Evolutionary conservation across 257 asterid species (phyloP).

Genomic region (Scutellaria baicalensis): DNA sequence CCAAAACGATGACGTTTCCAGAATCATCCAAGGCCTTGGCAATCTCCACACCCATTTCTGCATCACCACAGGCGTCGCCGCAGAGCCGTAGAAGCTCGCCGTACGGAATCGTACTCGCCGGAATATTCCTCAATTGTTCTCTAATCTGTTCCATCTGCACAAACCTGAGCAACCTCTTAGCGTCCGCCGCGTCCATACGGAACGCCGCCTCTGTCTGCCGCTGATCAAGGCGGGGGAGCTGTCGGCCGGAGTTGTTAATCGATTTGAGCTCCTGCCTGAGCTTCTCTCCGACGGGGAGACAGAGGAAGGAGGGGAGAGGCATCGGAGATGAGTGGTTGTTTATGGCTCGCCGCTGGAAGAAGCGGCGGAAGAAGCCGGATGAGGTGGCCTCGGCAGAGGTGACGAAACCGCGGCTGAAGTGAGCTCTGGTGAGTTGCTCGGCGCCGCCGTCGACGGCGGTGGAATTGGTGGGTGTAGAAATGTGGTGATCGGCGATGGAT

Average conservation of each 20-base stretch:
- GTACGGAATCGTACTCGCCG: slow-evolving; percentile 51
- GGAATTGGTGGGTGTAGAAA: background rate
- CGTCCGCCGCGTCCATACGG: slow-evolving; percentile 34
- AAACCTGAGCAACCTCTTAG: slow-evolving; percentile 41
- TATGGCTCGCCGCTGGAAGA: slow-evolving; percentile 48
- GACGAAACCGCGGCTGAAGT: slow-evolving; percentile 23
- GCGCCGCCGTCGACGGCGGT: slow-evolving; percentile 14
- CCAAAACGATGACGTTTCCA: slow-evolving; percentile 69
- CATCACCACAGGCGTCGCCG: slow-evolving; percentile 29
- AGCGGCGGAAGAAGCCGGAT: slow-evolving; percentile 29
- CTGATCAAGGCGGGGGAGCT: slow-evolving; percentile 25
- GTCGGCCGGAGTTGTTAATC: slow-evolving; percentile 26
- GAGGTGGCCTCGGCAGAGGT: slow-evolving; percentile 19
- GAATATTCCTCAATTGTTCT: slow-evolving; percentile 34
- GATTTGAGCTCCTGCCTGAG: slow-evolving; percentile 51
- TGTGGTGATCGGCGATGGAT: slow-evolving; percentile 18
- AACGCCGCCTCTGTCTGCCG: slow-evolving; percentile 13
- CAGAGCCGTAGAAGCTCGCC: slow-evolving; percentile 48
- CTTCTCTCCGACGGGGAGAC: slow-evolving; percentile 56
- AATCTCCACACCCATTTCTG: slow-evolving; percentile 47
- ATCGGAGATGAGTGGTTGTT: slow-evolving; percentile 37
- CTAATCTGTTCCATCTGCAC: slow-evolving; percentile 48
- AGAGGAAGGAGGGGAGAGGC: slow-evolving; percentile 41
- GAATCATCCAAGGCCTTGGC: slow-evolving; percentile 65
- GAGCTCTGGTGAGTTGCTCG: background rate